Percentiles rank a stretch among this genome's conserved stretches.
These are phyloP conservation scores for Beverwykella pulmonaria DNA, from an alignment of 495 filamentous ascomycete genomes.

Conservation along the genomic window DNA sequence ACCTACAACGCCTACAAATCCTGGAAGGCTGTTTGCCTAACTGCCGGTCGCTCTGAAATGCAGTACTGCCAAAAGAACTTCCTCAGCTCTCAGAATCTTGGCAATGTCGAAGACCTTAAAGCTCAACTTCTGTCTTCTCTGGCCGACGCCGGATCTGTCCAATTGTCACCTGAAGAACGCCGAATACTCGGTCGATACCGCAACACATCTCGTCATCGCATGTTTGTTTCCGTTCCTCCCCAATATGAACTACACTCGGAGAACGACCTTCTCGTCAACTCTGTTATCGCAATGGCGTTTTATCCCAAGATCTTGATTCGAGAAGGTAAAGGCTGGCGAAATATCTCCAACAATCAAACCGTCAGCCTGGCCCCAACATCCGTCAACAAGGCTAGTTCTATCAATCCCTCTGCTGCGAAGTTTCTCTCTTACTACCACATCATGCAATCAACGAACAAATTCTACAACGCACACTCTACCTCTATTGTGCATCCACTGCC, in stretches of 20 bases:
- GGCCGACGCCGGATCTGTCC: constrained; percentile 78
- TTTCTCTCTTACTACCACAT: constrained; percentile 95
- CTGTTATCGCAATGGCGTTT: constrained; percentile 87
- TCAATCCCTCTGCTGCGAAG: constrained; percentile 54
- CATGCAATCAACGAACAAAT: constrained; percentile 81
- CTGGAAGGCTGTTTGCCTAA: constrained; percentile 79
- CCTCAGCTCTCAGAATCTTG: constrained; percentile 77
- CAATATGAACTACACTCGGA: constrained; percentile 70
- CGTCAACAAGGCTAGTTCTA: constrained; percentile 70
- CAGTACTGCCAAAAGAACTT: constrained; percentile 93
- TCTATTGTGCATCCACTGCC: constrained; percentile 79
- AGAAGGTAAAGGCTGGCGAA: constrained; percentile 88
- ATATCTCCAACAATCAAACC: constrained; percentile 84
- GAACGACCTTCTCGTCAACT: constrained; percentile 74
- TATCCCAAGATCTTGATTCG: constrained; percentile 88
- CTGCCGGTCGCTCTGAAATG: constrained; percentile 66
- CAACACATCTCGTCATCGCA: constrained; percentile 61
- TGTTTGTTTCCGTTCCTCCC: constrained; percentile 79
- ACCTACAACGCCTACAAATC: constrained; percentile 88
- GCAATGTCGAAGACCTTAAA: constrained; percentile 92
- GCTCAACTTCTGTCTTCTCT: constrained; percentile 81
- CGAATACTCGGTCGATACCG: constrained; percentile 63
- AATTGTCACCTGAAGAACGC: constrained; percentile 69
- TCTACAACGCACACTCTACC: constrained; percentile 88
- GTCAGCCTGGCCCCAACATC: constrained; percentile 83